Evolutionary conservation across 305 asterid species (phyloP).

Genomic region (Fraxinus platypoda): DNA sequence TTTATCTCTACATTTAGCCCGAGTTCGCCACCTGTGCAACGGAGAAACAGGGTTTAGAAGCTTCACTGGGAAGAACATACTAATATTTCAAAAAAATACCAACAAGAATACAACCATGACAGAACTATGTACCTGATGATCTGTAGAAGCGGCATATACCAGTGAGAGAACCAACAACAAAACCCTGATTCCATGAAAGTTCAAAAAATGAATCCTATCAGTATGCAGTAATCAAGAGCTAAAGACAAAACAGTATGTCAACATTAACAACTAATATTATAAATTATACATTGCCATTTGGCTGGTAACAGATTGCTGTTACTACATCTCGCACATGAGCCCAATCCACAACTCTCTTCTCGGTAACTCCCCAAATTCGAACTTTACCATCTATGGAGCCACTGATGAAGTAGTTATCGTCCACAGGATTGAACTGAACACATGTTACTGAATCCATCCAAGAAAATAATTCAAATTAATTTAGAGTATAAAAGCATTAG

Average conservation of each 20-base stretch:
- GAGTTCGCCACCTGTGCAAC: constrained; percentile 31
- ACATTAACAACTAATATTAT: background rate
- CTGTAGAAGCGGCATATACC: constrained; percentile 74
- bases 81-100: no score
- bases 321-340: constrained; percentile 45
- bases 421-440: constrained; percentile 73
- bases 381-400: constrained; percentile 87
- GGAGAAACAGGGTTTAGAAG: background rate
- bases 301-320: constrained; percentile 74
- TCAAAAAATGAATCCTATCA: background rate
- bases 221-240: background rate
- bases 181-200: constrained; percentile 45
- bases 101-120: no score
- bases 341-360: constrained; percentile 70
- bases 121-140: constrained; percentile 22
- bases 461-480: background rate
- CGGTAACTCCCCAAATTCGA: constrained; percentile 65
- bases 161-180: constrained; percentile 61
- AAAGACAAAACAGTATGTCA: background rate
- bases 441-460: constrained; percentile 62
- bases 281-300: constrained; percentile 36
- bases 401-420: constrained; percentile 65
- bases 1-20: constrained; percentile 45
- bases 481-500: background rate
- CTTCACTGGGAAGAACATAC: background rate